Base-by-base conservation (phyloP, 192 early-diverging fungal species). In the Rhizoclosmatium globosum region DNA sequence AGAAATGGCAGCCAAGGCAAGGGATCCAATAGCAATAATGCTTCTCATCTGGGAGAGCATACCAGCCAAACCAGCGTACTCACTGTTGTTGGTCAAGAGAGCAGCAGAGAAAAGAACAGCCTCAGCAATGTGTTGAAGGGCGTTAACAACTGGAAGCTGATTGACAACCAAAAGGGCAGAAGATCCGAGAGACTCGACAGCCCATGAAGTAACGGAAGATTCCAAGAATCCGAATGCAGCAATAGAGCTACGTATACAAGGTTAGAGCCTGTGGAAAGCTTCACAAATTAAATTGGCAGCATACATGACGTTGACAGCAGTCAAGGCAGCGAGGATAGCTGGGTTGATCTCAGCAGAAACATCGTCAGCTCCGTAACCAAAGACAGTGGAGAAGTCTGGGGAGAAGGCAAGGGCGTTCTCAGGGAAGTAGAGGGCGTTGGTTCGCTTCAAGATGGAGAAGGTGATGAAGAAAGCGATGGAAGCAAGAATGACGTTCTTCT, bases 401-500 rank as follows among this genome's bases (percentile, higher is more conserved):
- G 62, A 6, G 62, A 64, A 64, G 7, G 62, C 62, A 6, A 64
- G 41, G 6, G 62, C 21, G 6, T 41, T 21, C 6, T 64, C 62
- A 64, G 23, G 23, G 59, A 79, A 71, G 68, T 60, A 56, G 42
- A 61, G 15, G 31, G 31, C 48, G 69, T 58, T 61, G 4, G 69
- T 60, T 17, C 68, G 42, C 11, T 57, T 6, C 17, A 71, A 47
- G 19, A 79, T 11, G 23, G 42, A 57, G 69, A 38, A 47, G 53
- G 68, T 11, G 42, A 71, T 19, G 42, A 79, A 58, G 53, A 56
- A 71, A 6, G 47, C 48, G n/a, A 23, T 57, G 42, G 13, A 9
- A 7, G 77, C 31, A 44, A 79, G 17, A 23, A 38, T n/a, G 17
- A 79, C 45, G 69, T 79, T 79, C 57, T 61, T 11, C 39, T 71